Evolutionary conservation across 208 protist genomes (phyloP), one percentile per base, ranked within the genome.

Genomic region (Trypanosoma theileri): DNA sequence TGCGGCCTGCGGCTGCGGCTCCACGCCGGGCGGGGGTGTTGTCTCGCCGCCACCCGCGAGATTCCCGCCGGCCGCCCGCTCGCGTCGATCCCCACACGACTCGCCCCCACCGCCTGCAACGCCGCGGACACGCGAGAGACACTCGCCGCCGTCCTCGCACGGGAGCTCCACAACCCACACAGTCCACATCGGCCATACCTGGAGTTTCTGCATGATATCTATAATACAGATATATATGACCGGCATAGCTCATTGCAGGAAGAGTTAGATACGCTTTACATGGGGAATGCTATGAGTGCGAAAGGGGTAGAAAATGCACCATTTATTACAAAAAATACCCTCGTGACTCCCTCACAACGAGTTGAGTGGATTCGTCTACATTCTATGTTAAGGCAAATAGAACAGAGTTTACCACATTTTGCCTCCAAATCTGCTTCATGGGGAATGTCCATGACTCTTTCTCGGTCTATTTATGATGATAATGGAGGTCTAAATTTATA

Each of bases 391-490:
- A 88, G 91, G 19, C 73, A 75, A 14, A 76, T 96, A 28, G 81
- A 93, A 77, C 91, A 96, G 64, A 75, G 81, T 21, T 66, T 93
- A 35, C 88, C 91, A 21, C 78, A 94, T 77, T 96, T 93, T 75
- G 86, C 85, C 14, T 81, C 86, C 46, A 85, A 86, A 65, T 86
- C 83, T 16, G 76, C 79, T 14, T 62, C 82, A 42, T 96, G 91
- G 91, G 91, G 72, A 35, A 58, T 93, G 41, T 93, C 88, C 4
- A 94, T 93, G 86, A 88, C 73, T 55, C 78, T 96, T 21, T 75
- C 88, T 14, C 77, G 88, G 0, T 72, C 75, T 17, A 67, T 93
- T 53, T 68, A 12, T 14, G 79, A 86, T 68, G 81, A 87, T 66
- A 60, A 71, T 12, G 81, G 81, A n/a, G 79, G 69, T 19, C 77